Conservation (phyloP, 106 monocot species). For the Triglochin maritima region DNA sequence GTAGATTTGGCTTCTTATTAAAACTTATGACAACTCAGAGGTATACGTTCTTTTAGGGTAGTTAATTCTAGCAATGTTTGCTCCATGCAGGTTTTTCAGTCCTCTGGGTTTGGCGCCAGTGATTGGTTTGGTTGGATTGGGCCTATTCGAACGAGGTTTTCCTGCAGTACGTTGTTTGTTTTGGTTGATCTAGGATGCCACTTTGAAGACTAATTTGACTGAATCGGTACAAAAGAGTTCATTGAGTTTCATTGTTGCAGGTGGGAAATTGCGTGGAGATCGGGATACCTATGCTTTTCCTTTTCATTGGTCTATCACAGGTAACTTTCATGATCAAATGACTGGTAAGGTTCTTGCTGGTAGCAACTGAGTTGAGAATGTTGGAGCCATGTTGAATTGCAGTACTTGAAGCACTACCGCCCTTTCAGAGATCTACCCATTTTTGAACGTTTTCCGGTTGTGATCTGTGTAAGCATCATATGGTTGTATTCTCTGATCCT, state of each 20-base stretch:
- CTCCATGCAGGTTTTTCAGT: constrained; percentile 71
- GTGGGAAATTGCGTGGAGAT: constrained; percentile 92
- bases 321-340: constrained; percentile 8
- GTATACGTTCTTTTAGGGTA: neutral
- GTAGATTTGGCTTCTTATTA: constrained; percentile 14
- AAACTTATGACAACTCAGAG: neutral
- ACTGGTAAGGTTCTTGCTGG: too few species aligned
- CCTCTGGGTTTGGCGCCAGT: constrained; percentile 84
- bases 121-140: constrained; percentile 71
- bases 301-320: constrained; percentile 78
- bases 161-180: constrained; percentile 40
- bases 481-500: constrained; percentile 49
- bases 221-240: neutral
- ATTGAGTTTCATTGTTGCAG: constrained; percentile 19
- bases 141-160: constrained; percentile 87
- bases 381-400: constrained; percentile 9
- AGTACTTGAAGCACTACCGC: constrained; percentile 75
- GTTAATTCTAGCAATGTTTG: neutral
- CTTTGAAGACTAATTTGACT: neutral
- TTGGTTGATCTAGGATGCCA: neutral
- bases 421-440: constrained; percentile 52
- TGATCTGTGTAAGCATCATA: constrained; percentile 36
- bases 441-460: constrained; percentile 57
- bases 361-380: neutral
- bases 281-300: constrained; percentile 78